Percentiles rank a stretch among this genome's conserved stretches.
phyloP scores from a whole-genome alignment of 345 rosid genomes.

The Tarenaya hassleriana region DNA sequence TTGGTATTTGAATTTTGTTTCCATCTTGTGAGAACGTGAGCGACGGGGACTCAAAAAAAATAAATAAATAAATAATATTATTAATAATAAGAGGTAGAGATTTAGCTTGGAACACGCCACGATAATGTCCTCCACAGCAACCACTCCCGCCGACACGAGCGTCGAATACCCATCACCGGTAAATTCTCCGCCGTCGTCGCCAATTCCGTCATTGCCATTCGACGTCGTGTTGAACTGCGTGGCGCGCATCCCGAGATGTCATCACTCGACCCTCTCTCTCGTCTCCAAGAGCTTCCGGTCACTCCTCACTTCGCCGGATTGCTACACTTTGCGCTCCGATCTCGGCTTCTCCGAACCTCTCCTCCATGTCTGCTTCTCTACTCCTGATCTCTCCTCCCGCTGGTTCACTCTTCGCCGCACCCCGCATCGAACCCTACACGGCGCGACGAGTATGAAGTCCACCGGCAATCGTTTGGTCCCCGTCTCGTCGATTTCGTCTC shows the following conservation, averaged over 20 bases:
- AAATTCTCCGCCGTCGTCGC: constrained; percentile 15
- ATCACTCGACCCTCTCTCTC: constrained; percentile 51
- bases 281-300: constrained; percentile 62
- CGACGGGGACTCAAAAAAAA: too few relatives aligned
- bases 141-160: too few relatives aligned
- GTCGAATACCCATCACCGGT: not conserved
- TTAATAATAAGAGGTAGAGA: too few relatives aligned
- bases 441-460: not conserved
- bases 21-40: too few relatives aligned
- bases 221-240: constrained; percentile 63
- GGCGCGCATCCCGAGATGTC: constrained; percentile 55
- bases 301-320: constrained; percentile 48
- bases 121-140: too few relatives aligned
- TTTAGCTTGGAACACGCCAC: too few relatives aligned
- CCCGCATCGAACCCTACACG: constrained; percentile 3
- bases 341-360: constrained; percentile 39
- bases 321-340: constrained; percentile 54
- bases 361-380: constrained; percentile 54
- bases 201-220: constrained; percentile 35
- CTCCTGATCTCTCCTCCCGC: constrained; percentile 31
- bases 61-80: too few relatives aligned
- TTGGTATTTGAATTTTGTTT: too few relatives aligned
- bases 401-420: constrained; percentile 44
- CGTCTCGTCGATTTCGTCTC: constrained; percentile 46
- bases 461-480: constrained; percentile 30